Base-by-base conservation (phyloP, 202 grass and related monocot species). In the Bolboschoenoplectus hybrid region DNA sequence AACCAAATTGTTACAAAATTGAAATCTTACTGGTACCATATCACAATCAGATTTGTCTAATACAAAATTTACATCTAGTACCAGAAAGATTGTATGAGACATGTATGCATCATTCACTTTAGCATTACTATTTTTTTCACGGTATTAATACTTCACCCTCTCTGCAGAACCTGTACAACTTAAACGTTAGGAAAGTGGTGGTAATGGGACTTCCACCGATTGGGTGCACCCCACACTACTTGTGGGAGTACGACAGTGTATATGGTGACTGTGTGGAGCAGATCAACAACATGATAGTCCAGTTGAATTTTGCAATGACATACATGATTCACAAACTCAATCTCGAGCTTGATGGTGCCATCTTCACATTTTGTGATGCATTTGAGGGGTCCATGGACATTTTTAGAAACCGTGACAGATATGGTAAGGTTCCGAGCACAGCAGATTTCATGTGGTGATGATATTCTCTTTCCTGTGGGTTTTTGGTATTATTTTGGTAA, bases 381-480 rank as follows among this genome's bases (percentile, higher is more conserved):
- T 97, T 94, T 2, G 87, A 94, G 73, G 94, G 88, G 5, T 94
- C 91, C 60, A 91, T 92, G 69, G 91, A 97, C 81, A 97, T 94
- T 89, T 43, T 94, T 50, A 82, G 85, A 45, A 97, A 97, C 34
- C 85, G 76, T 82, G 77, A 87, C 10, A 88, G 2, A 82, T 97
- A 94, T 34, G 91, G 94, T 90, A 84, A 92, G 89, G 13, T 38
- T 57, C 35, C n/a, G 2, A 53, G 35, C 35, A 41, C 40, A 5
- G 32, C 35, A 10, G 6, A 40, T 78, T 78, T 5, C 51, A 19
- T 53, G 72, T 35, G 26, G 20, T 75, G 72, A 52, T 75, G 72
- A 52, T 75, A 2, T 75, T 75, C n/a, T 74, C 3, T 74, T 45
- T 49, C 11, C 10, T 53, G 10, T 53, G 41, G 67, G 67, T 7